These are phyloP conservation scores for Delitschia confertaspora DNA, from an alignment of 495 filamentous ascomycete genomes.

Conservation along the genomic window DNA sequence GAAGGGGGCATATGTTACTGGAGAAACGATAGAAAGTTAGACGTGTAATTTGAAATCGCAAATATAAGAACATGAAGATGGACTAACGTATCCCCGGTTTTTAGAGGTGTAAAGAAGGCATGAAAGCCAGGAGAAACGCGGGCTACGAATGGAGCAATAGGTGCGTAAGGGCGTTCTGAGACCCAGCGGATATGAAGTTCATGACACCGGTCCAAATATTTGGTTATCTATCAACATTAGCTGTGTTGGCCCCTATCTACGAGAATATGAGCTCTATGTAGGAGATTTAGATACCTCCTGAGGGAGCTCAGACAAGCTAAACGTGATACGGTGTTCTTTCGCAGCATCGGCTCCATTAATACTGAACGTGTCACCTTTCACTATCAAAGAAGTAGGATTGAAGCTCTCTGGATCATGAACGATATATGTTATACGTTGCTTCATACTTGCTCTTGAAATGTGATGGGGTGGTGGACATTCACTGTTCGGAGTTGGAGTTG, in stretches of 20 bases:
- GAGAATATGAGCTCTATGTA: neutral
- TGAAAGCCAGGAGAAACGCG: constrained; percentile 74
- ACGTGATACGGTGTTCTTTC: constrained; percentile 71
- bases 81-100: constrained; percentile 37
- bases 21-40: too few relatives aligned
- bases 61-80: constrained; percentile 5
- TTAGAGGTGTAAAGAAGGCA: constrained; percentile 61
- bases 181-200: constrained; percentile 79
- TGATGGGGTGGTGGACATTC: neutral
- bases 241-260: neutral
- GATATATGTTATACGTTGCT: constrained; percentile 75
- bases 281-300: constrained; percentile 43
- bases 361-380: constrained; percentile 43
- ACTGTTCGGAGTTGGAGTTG: constrained; percentile 1
- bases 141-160: constrained; percentile 61
- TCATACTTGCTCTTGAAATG: constrained; percentile 46
- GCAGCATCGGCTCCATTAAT: constrained; percentile 46
- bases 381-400: constrained; percentile 48
- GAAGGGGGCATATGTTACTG: too few relatives aligned
- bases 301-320: constrained; percentile 65
- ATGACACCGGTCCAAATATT: constrained; percentile 55
- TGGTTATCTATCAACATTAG: constrained; percentile 41
- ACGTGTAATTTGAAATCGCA: too few relatives aligned
- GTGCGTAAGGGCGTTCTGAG: constrained; percentile 45
- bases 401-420: constrained; percentile 53